Evolutionary conservation across 1,139 yeast genomes (phyloP), one percentile per base, ranked within the genome.

Genomic region (Candida pseudoviswanathii): DNA sequence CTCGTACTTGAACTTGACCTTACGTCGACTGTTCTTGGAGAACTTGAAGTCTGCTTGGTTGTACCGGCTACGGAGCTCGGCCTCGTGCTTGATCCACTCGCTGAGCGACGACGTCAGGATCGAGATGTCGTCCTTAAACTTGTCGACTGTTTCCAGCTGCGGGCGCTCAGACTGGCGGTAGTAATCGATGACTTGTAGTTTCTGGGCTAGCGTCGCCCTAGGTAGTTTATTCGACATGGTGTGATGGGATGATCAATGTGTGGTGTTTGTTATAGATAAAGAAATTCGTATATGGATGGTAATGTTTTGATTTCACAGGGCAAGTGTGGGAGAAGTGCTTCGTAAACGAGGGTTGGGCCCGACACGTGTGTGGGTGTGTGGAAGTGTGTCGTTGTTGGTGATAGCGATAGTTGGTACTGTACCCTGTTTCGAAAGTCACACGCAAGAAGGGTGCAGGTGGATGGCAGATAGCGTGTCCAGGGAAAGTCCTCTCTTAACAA

Each of bases 51-150:
- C 77, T 2, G 74, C 73, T 42, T 66, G 70, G 48, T 56, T 64
- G 50, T 68, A 73, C 46, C 84, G 61, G 41, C 65, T 67, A 21
- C 86, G 61, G 40, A 81, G 64, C 27, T 80, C 82, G 4, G 60
- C 66, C 58, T 82, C 86, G 51, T 75, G 70, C 60, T 80, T 81
- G 33, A 82, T 59, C 86, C 87, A 82, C 60, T 81, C 86, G 57
- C 82, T 76, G 53, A 82, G 75, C 5, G 82, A 76, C 25, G 84
- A 79, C 0, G 86, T 81, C 11, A 84, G 78, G 11, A 82, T 81
- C 21, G 84, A 73, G 42, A 78, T 70, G 50, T 71, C 71, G 46
- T 76, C 66, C 54, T 73, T 77, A 63, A 74, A 82, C 43, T 71
- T 63, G 45, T 80, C 81, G 24, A 82, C 86, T 0, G 84, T 80